Evolutionary conservation across 2,329 filamentous ascomycete genomes (phyloP), one percentile per base, ranked within the genome.

Genomic region (Thelonectria discophora): DNA sequence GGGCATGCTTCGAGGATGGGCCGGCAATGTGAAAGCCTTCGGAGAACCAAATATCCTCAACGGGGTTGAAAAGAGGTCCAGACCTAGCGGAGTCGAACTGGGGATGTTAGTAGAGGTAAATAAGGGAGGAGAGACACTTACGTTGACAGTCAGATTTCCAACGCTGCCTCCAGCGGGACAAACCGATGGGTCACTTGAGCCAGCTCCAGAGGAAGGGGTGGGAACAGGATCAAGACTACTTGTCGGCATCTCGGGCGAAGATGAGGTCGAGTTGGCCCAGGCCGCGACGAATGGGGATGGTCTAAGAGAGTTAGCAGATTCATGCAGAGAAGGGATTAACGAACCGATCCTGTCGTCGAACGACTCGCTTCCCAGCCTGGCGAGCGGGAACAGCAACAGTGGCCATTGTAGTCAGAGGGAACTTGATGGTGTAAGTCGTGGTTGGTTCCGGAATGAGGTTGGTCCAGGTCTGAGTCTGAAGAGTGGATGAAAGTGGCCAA

Each of bases 31-130:
- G 67, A 57, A 80, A 80, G 2, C 78, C 78, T 59, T 77, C 72
- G 24, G 78, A 80, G 57, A 80, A 80, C 78, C 78, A 80, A 27
- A 79, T 71, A 48, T 77, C 75, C 7, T 76, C 72, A 17, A 73
- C 69, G 1, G 78, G 78, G 20, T 80, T 80, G 67, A 78, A 77
- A 2, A 80, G 68, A 10, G 77, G 77, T 0, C 78, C 78, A 8
- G 72, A 60, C n/a, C 70, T 71, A 5, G 73, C 59, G 15, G 72
- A 67, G 55, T 80, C 78, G 58, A 80, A 80, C 78, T 80, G 51
- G 18, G 1, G 11, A 13, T 17, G 61, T 72, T 62, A 75, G 65
- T 30, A 32, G 24, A 6, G 51, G 50, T 10, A 11, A 8, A 43
- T 3, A n/a, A 8, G 3, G 34, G 13, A 12, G 15, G 15, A 20